These are phyloP conservation scores for Chloropicon primus DNA, from an alignment of 139 green algal species.

Conservation along the genomic window DNA sequence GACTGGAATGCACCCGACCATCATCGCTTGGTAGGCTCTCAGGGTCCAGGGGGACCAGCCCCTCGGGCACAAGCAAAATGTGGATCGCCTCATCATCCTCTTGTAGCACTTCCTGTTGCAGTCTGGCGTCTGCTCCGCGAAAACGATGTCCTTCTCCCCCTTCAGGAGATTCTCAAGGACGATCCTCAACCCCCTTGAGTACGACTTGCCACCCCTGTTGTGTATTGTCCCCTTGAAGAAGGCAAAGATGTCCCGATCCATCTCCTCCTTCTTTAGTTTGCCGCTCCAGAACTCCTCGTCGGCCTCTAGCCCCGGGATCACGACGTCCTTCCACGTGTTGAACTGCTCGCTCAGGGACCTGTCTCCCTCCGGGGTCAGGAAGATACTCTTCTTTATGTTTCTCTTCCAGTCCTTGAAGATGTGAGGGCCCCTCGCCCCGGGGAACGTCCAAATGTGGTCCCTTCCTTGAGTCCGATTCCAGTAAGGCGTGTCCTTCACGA, in stretches of 20 bases:
- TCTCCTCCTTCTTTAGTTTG: background rate
- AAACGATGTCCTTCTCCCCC: conserved; percentile 16
- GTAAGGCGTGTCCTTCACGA: conserved; percentile 15
- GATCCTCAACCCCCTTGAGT: conserved; percentile 17
- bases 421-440: conserved; percentile 14
- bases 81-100: conserved; percentile 13
- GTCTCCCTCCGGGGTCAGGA: conserved; percentile 19
- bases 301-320: conserved; percentile 13
- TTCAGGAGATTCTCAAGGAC: conserved; percentile 10
- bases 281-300: conserved; percentile 4
- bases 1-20: conserved; percentile 25
- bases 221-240: conserved; percentile 26
- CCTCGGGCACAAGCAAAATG: conserved; percentile 22
- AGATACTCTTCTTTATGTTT: conserved; percentile 17
- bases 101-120: conserved; percentile 19
- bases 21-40: conserved; percentile 21
- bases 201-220: conserved; percentile 17
- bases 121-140: conserved; percentile 6
- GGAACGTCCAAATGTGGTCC: conserved; percentile 20
- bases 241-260: conserved; percentile 6
- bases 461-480: conserved; percentile 15
- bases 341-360: conserved; percentile 13
- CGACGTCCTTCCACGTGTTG: conserved; percentile 20
- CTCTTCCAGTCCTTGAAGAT: conserved; percentile 22
- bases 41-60: conserved; percentile 24